phyloP scores from a whole-genome alignment of 31 red algal genomes.

The Odonthalia washingtoniensis region DNA sequence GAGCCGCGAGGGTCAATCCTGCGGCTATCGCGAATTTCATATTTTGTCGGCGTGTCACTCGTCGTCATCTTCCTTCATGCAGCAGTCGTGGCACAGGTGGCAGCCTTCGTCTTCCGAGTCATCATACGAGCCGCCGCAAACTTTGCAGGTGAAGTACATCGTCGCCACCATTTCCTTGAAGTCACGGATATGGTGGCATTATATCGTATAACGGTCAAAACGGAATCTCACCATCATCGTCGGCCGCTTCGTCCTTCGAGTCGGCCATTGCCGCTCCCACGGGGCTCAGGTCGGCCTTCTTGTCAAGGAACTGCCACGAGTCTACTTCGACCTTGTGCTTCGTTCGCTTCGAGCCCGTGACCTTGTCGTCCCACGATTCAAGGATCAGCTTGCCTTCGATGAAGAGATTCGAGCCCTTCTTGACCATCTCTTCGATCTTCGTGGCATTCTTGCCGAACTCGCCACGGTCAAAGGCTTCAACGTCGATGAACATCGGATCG shows the following conservation, averaged over 20 bases:
- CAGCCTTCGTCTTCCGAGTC: too few relatives aligned
- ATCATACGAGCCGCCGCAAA: too few relatives aligned
- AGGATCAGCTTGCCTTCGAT: constrained; percentile 10
- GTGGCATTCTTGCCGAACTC: neutral
- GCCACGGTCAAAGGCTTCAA: too few relatives aligned
- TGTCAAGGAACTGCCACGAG: neutral
- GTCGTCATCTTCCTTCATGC: too few relatives aligned
- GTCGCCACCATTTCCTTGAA: too few relatives aligned
- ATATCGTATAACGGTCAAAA: neutral
- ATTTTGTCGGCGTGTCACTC: too few relatives aligned
- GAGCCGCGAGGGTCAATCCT: too few relatives aligned
- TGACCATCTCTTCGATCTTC: constrained; percentile 1
- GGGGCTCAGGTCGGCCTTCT: constrained; percentile 3
- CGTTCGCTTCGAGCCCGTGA: neutral
- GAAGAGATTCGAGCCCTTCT: constrained; percentile 19
- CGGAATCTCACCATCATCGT: neutral
- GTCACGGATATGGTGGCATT: constrained; percentile 1
- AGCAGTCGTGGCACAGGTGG: too few relatives aligned
- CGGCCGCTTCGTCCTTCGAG: neutral
- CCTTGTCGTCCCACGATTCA: neutral
- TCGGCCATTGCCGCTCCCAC: constrained; percentile 4
- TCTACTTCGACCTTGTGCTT: neutral
- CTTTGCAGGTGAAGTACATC: too few relatives aligned
- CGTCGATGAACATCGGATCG: too few relatives aligned
- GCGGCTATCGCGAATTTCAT: too few relatives aligned